phyloP scores from a whole-genome alignment of 371 early-diverging fungal species.

The Mucor saturninus region DNA sequence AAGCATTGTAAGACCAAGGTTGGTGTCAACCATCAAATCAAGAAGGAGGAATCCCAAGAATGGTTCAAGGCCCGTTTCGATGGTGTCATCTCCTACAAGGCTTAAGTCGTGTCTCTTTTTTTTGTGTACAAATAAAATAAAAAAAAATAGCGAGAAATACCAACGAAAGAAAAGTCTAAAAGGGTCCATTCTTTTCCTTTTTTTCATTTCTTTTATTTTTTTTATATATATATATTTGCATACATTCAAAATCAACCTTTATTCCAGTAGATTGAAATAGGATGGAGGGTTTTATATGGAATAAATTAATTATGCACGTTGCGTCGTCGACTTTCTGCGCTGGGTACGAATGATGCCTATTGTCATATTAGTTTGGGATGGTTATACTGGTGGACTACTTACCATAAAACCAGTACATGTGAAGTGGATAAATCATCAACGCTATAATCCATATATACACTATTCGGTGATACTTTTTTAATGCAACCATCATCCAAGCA shows the following conservation, averaged over 20 bases:
- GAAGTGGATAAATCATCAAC: constrained; percentile 31
- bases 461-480: constrained; percentile 34
- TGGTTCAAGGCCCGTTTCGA: constrained; percentile 33
- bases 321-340: background rate
- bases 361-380: background rate
- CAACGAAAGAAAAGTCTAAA: background rate
- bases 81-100: constrained; percentile 23
- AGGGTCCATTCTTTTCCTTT: background rate
- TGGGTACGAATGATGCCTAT: constrained; percentile 7
- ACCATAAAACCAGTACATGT: constrained; percentile 48
- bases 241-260: too few relatives aligned
- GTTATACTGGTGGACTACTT: background rate
- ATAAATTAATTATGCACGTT: too few relatives aligned
- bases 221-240: too few relatives aligned
- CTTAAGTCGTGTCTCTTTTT: constrained; percentile 8
- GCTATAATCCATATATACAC: constrained; percentile 33
- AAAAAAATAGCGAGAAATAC: background rate
- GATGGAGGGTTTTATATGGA: too few relatives aligned
- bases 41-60: constrained; percentile 56
- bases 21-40: constrained; percentile 94
- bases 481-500: constrained; percentile 31
- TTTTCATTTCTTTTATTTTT: background rate
- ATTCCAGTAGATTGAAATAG: too few relatives aligned
- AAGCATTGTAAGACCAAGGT: constrained; percentile 89
- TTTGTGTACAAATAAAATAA: background rate